These are phyloP conservation scores for Ceratocystis alfenasii DNA, from an alignment of 2,329 filamentous ascomycete species.

Conservation along the genomic window DNA sequence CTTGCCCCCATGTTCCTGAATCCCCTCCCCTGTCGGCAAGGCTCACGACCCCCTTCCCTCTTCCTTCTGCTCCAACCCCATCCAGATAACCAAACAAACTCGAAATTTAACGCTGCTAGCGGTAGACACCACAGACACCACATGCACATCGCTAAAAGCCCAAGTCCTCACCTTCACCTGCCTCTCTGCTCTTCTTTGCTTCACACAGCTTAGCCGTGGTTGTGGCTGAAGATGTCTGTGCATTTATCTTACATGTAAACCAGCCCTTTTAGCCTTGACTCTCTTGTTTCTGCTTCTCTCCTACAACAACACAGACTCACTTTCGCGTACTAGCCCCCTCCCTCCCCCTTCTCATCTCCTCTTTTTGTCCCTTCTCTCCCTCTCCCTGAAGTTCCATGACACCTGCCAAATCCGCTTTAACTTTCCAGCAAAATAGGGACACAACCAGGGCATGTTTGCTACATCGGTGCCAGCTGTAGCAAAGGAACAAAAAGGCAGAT, in stretches of 20 bases:
- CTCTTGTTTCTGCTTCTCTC: background rate
- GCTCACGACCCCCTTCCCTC: no score
- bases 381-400: conserved; percentile 3
- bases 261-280: background rate
- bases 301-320: background rate
- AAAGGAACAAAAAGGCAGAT: background rate
- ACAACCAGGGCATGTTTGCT: background rate
- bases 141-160: no score
- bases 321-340: background rate
- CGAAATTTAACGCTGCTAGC: no score
- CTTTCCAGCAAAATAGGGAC: background rate
- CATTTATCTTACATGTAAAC: background rate
- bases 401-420: conserved; percentile 6
- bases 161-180: no score
- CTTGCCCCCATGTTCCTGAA: background rate
- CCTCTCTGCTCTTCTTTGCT: background rate
- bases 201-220: background rate
- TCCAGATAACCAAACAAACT: no score
- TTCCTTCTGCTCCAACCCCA: no score
- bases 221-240: background rate
- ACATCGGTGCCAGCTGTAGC: background rate
- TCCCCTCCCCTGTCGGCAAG: no score
- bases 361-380: background rate
- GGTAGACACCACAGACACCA: no score
- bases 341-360: background rate